Evolutionary conservation across 768 basidiomycete species (phyloP), one percentile per base, ranked within the genome.

Genomic region (Leccinum variicolor): DNA sequence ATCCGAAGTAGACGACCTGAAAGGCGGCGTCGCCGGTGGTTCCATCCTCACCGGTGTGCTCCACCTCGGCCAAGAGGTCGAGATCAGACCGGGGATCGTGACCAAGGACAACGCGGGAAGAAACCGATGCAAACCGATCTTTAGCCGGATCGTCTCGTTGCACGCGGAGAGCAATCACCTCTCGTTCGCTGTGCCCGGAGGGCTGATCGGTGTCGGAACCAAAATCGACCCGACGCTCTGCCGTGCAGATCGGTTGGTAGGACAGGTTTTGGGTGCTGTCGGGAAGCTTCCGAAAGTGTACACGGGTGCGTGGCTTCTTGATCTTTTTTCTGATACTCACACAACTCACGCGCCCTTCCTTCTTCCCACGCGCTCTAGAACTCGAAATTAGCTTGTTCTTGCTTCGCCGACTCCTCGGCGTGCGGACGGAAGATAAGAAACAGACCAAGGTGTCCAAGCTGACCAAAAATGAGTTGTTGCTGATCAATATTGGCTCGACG

Each of bases 361-460:
- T 10, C 28, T 13, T 11, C 10, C 8, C 39, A n/a, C 39, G n/a
- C 8, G 9, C 13, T 14, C 52, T 58, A 92, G 94, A 95, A 74
- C 80, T 95, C 54, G 93, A 95, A 74, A 94, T 95, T 70, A 90
- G 85, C 65, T 79, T 95, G 64, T 99, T 98, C 87, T 79, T 98
- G 31, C 88, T 99, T 33, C 91, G 97, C 59, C 86, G 97, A 58
- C 77, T 98, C 54, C 84, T 98, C n/a, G 96, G 97, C 71, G 97
- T 99, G 61, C 94, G 95, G 74, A 94, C 94, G 23, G 96, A 98
- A 74, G 97, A 98, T 78, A 97, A 95, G 79, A 99, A 98, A 73
- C 92, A 95, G 72, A 97, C 97, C 21, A 99, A 94, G 75, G 92
- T 93, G 23, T 80, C 91, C 53, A 97, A 97, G 73, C 82, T 97